A percentile compares a stretch with the other conserved stretches of the same genome.
phyloP scores from a whole-genome alignment of 2,329 filamentous ascomycete species.

The Neophaeococcomyces mojaviensis region DNA sequence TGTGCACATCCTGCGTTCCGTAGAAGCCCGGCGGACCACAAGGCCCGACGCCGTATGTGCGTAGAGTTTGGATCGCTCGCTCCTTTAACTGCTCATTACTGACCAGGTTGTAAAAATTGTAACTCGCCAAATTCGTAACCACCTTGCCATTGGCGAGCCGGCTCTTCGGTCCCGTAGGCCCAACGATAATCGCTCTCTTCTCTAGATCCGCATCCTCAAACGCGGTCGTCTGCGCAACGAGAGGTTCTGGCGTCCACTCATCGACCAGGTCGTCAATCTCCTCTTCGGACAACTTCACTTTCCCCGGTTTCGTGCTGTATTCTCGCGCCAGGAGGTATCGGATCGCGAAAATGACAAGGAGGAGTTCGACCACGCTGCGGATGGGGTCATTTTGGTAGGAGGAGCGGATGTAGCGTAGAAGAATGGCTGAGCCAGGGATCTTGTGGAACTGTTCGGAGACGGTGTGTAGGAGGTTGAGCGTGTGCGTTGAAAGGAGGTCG shows the following conservation, averaged over 20 bases:
- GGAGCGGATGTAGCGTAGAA: slow-evolving; percentile 90
- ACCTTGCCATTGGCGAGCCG: slow-evolving; percentile 84
- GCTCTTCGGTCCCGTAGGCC: slow-evolving; percentile 80
- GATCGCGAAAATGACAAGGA: slow-evolving; percentile 91
- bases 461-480: slow-evolving; percentile 48
- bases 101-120: slow-evolving; percentile 97
- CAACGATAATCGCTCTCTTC: slow-evolving; percentile 77
- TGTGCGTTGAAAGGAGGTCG: slow-evolving; percentile 25
- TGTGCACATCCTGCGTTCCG: slow-evolving; percentile 95
- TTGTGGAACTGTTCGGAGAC: slow-evolving; percentile 68
- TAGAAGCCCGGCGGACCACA: slow-evolving; percentile 98
- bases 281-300: slow-evolving; percentile 83
- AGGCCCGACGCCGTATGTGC: slow-evolving; percentile 91
- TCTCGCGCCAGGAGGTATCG: slow-evolving; percentile 85
- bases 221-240: slow-evolving; percentile 65
- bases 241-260: slow-evolving; percentile 90
- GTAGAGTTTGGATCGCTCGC: slow-evolving; percentile 86
- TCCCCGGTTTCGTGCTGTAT: slow-evolving; percentile 87
- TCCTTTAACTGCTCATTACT: slow-evolving; percentile 88
- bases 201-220: slow-evolving; percentile 78
- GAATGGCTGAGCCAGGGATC: slow-evolving; percentile 85
- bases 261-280: slow-evolving; percentile 96
- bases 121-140: slow-evolving; percentile 86
- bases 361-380: slow-evolving; percentile 83
- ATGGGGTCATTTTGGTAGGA: slow-evolving; percentile 97